Evolutionary conservation across 768 basidiomycete species (phyloP).

Genomic region (Serpula lacrymans): DNA sequence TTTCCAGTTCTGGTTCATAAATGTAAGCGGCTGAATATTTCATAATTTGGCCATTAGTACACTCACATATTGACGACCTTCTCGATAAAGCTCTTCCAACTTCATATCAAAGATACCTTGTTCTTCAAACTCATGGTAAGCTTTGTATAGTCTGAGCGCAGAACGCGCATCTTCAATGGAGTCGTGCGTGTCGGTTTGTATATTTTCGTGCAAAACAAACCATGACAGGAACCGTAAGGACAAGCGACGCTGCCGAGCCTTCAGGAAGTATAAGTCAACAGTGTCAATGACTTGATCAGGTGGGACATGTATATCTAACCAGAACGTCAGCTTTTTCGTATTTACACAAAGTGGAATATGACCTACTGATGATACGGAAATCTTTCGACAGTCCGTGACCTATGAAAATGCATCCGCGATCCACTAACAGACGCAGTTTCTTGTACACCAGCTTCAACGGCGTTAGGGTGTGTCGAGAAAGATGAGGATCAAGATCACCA

Average conservation of each 20-base stretch:
- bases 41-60: not conserved
- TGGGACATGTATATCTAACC: conserved; percentile 88
- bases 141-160: conserved; percentile 81
- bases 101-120: conserved; percentile 80
- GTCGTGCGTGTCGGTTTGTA: conserved; percentile 93
- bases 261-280: conserved; percentile 91
- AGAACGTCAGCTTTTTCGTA: not conserved
- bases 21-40: not conserved
- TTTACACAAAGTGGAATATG: not conserved
- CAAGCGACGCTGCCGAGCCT: conserved; percentile 77
- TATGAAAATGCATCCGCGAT: conserved; percentile 93
- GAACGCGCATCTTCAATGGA: conserved; percentile 97
- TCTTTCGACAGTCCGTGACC: conserved; percentile 98
- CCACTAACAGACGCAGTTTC: conserved; percentile 89
- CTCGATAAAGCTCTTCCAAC: conserved; percentile 79
- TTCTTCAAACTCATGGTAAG: conserved; percentile 72
- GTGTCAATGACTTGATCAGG: conserved; percentile 96
- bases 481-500: conserved; percentile 86
- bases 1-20: conserved; percentile 47
- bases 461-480: conserved; percentile 85
- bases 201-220: conserved; percentile 88
- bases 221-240: conserved; percentile 92
- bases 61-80: conserved; percentile 71
- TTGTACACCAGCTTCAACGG: conserved; percentile 98
- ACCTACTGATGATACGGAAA: conserved; percentile 95